Base-by-base conservation (phyloP, 2,329 filamentous ascomycete species). In the Chaetomiaceae sp. region DNA sequence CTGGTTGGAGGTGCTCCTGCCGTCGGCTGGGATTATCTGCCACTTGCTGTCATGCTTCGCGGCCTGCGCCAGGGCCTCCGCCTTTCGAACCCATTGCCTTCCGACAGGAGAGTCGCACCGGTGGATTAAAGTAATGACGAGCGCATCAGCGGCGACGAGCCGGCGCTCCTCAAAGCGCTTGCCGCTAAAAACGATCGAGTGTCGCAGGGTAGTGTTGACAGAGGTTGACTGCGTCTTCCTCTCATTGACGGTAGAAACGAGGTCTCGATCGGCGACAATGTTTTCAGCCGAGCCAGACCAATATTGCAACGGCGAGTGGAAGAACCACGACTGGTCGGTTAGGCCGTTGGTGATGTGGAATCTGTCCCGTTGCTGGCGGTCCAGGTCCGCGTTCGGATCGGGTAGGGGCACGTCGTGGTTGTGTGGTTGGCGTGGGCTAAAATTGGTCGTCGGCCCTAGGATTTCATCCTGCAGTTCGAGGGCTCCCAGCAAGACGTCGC, bases 161-260 rank as follows among this genome's bases (percentile, higher is more conserved):
- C 75, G 78, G 10, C 81, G 78, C 52, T 87, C 81, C 52, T 84
- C 78, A 59, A 90, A 91, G 4, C 78, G 76, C 65, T 91, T 90
- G n/a, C 88, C 88, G 53, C 87, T 89, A 61, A 92, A 90, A 16
- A 91, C 87, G 48, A 88, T 89, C 2, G 86, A 88, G 62, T 89
- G 87, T 9, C 87, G 80, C 25, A 92, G 71, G 0, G 86, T 89
- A 38, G 90, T 75, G 64, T 90, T 89, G 62, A 88, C 80, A 1
- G 80, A 81, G 0, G 87, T 87, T 1, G 79, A 78, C 55, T 79
- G 79, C 1, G 73, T 76, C 50, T 82, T 81, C 56, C 73, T 78
- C 48, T 79, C 71, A 61, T 91, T 90, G 62, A 91, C 84, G 0
- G 88, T 91, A 1, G 69, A 67, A 3, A 90, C 66, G 11, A 90